Base-by-base conservation (phyloP, 805 yeast genomes). In the Lipomyces sp. region DNA sequence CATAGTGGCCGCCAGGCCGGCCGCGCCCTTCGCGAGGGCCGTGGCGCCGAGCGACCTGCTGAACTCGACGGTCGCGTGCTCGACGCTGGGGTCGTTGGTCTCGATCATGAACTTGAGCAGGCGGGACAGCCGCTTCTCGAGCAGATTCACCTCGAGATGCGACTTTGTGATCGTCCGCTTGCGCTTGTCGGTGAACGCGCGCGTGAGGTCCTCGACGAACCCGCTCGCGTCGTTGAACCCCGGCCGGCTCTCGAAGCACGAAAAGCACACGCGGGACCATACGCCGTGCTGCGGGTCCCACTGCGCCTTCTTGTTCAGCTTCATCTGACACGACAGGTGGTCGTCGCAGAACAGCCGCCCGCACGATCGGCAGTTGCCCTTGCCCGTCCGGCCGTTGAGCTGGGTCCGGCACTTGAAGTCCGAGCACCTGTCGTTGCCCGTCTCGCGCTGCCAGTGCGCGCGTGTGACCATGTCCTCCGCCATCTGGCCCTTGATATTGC, bases 311-410 rank as follows among this genome's bases (percentile, higher is more conserved):
- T 65, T 60, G 53, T 76, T 67, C 16, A 88, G 68, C 60, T 74
- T 78, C 39, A 80, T 73, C 45, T 74, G 71, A 59, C 73, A 81
- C 45, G 69, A 64, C 2, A 88, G 72, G 67, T 89, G 95, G 26
- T 64, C 66, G 52, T 76, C 75, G 65, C 96, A 88, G 63, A 68
- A 86, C 16, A 88, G 65, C 23, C 71, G 62, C 0, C 96, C 96
- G 68, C 96, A 89, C 58, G 77, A 78, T 22, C 91, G 69, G 66
- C 96, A 86, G 64, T 87, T 83, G 4, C 79, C 78, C 1, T 75
- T 66, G 0, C 85, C 86, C 57, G 74, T 77, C 50, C 79, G 76
- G 24, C 78, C 69, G 43, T 69, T 74, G 34, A 84, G 68, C 3
- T 53, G 59, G 45, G 69, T 74, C 7, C 59, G 48, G 60, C 88